Base-by-base conservation (phyloP, 305 asterid genomes). In the Salvia sclarea region DNA sequence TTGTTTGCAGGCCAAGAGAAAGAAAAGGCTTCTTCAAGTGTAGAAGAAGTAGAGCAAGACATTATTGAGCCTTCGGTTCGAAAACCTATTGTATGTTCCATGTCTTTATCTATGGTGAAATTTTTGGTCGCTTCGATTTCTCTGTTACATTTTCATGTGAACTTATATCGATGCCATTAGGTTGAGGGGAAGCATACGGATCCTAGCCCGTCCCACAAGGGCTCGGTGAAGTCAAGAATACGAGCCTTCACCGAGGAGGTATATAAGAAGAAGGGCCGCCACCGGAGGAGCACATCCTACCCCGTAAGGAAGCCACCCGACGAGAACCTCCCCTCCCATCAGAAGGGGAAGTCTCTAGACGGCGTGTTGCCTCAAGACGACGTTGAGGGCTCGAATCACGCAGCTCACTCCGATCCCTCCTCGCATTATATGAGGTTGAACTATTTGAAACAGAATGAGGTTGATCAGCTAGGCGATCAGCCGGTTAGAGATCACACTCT, bases 161-260 rank as follows among this genome's bases (percentile, higher is more conserved):
- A 30, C 25, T 3, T 50, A 13, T 41, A 44, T 18, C 5, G 2
- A 24, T 76, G 44, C 55, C 6, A 58, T 69, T 84, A 83, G 89
- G 77, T 43, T 38, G 84, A 71, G 62, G 74, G 68, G 48, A 84
- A 75, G 74, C 33, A 62, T 10, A 12, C 49, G 6, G 85, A 69
- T 21, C 40, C 77, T 4, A 48, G 66, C 61, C 62, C 85, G 48
- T 58, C 72, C 22, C 84, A 75, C 37, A 89, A 82, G 72, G 79
- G 72, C 84, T 87, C 96, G 4, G 82, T 84, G 87, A 84, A 66
- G 74, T 84, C 95, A 8, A 76, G 87, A 54, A 50, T 91, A 77
- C 85, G 75, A 69, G 83, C 95, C 45, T 60, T 88, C 33, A 54
- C 81, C 0, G 95, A 83, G 8, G 96, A 91, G 73, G 69, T 76